Conservation (phyloP, 1,284 basidiomycete species). For the Neotropicomus parvogracilis region DNA sequence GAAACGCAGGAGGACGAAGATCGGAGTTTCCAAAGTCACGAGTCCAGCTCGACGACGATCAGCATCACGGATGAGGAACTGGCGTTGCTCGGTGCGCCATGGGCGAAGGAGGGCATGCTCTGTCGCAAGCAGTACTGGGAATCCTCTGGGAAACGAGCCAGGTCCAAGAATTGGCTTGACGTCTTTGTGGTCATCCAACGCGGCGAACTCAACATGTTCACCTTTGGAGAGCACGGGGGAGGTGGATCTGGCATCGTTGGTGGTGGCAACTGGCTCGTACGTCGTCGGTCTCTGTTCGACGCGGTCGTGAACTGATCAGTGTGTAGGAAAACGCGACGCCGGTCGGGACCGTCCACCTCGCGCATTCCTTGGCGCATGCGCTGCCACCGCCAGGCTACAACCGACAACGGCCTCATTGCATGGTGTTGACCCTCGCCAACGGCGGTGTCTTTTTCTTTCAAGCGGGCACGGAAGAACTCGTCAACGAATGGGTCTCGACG, state of each 20-base stretch:
- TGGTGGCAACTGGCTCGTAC: slow-evolving; percentile 95
- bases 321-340: slow-evolving; percentile 77
- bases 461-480: slow-evolving; percentile 94
- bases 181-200: slow-evolving; percentile 94
- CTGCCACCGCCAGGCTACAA: slow-evolving; percentile 92
- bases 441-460: slow-evolving; percentile 96
- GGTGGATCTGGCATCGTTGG: slow-evolving; percentile 69
- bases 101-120: slow-evolving; percentile 98
- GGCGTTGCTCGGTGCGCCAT: slow-evolving; percentile 90
- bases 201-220: slow-evolving; percentile 93
- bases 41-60: slow-evolving; percentile 61
- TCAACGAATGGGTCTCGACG: slow-evolving; percentile 96
- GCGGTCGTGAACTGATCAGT: slow-evolving; percentile 1
- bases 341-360: slow-evolving; percentile 77
- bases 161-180: slow-evolving; percentile 86
- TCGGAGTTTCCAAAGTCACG: slow-evolving; percentile 62
- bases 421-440: slow-evolving; percentile 87
- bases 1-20: slow-evolving; percentile 92
- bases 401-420: slow-evolving; percentile 85
- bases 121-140: slow-evolving; percentile 95
- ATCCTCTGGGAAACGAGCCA: slow-evolving; percentile 73
- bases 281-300: slow-evolving; percentile 29
- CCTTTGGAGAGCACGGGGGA: slow-evolving; percentile 70
- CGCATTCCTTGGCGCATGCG: slow-evolving; percentile 85
- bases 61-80: slow-evolving; percentile 92